A percentile compares a stretch with the other conserved stretches of the same genome.
These are phyloP conservation scores for Lepidium sativum DNA, from an alignment of 345 rosid genomes.

Conservation along the genomic window DNA sequence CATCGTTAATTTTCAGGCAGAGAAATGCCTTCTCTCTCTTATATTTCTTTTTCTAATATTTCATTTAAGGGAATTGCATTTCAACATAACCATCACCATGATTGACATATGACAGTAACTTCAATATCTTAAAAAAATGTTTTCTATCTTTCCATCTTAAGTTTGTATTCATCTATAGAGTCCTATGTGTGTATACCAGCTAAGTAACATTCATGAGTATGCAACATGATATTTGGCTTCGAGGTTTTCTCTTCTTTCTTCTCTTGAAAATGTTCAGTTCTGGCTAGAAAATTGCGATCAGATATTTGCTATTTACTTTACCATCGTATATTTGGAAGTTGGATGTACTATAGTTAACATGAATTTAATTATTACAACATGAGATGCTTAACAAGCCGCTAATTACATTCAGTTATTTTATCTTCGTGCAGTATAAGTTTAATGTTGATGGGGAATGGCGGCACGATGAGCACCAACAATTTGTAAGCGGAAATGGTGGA, in stretches of 20 bases:
- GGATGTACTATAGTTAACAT: neutral
- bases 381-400: constrained; percentile 2
- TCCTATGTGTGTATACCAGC: neutral
- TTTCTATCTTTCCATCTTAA: neutral
- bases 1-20: neutral
- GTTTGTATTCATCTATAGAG: neutral
- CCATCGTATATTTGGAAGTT: neutral
- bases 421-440: constrained; percentile 75
- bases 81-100: neutral
- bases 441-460: constrained; percentile 90
- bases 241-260: neutral
- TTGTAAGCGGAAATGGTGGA: constrained; percentile 52
- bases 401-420: constrained; percentile 19
- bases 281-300: neutral
- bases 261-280: neutral
- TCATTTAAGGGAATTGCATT: neutral
- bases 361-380: neutral
- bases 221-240: neutral
- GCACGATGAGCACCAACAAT: constrained; percentile 69
- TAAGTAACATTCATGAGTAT: neutral
- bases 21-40: neutral
- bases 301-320: neutral
- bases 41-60: neutral
- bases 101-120: neutral
- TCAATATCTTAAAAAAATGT: neutral